A percentile compares a stretch with the other conserved stretches of the same genome.
These are phyloP conservation scores for Jamesozyma piceae DNA, from an alignment of 805 yeast genomes.

Conservation along the genomic window DNA sequence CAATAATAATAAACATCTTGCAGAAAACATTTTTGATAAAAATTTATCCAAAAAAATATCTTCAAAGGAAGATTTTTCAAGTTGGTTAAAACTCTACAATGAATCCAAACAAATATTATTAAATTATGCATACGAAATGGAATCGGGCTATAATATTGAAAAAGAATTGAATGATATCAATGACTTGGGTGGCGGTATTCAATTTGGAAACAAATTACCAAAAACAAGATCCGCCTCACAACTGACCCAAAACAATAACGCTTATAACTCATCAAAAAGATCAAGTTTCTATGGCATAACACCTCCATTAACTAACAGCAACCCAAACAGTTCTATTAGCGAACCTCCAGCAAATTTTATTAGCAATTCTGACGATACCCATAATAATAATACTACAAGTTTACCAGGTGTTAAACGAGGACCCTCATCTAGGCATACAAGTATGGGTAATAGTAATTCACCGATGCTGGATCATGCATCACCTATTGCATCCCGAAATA, in stretches of 20 bases:
- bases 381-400: neutral
- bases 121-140: constrained; percentile 4
- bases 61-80: neutral
- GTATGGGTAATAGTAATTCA: neutral
- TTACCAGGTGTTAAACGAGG: constrained; percentile 15
- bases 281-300: constrained; percentile 7
- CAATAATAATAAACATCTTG: neutral
- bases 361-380: neutral
- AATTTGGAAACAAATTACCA: neutral
- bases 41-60: neutral
- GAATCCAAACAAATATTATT: constrained; percentile 6
- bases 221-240: neutral
- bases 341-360: neutral
- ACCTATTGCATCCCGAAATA: neutral
- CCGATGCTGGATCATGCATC: neutral
- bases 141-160: constrained; percentile 1
- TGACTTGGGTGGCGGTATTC: neutral
- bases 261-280: constrained; percentile 1
- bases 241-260: neutral
- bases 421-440: constrained; percentile 8
- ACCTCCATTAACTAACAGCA: neutral
- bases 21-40: neutral
- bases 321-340: neutral
- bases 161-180: neutral
- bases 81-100: constrained; percentile 13